Evolutionary conservation across 2,329 filamentous ascomycete species (phyloP).

Genomic region (Exophiala sideris): DNA sequence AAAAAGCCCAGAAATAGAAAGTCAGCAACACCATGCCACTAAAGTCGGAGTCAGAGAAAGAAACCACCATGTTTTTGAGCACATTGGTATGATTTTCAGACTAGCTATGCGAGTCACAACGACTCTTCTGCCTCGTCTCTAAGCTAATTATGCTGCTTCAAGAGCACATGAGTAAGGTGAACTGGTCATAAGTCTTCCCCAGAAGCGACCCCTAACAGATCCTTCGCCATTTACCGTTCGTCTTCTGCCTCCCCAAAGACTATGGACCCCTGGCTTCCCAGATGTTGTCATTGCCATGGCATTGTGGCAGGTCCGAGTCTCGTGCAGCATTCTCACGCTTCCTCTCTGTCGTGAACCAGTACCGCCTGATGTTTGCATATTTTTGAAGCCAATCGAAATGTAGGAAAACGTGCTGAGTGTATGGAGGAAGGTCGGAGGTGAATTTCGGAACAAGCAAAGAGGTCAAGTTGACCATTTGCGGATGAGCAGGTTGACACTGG

Average conservation of each 20-base stretch:
- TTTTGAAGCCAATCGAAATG: conserved; percentile 17
- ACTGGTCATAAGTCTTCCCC: conserved; percentile 25
- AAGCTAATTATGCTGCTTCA: conserved; percentile 22
- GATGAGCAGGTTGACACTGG: conserved; percentile 9
- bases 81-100: conserved; percentile 25
- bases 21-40: not conserved
- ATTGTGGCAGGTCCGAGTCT: not conserved
- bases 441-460: conserved; percentile 8
- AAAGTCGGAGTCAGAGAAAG: not conserved
- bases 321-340: conserved; percentile 7
- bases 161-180: conserved; percentile 14
- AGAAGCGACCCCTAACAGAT: conserved; percentile 29
- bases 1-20: not conserved
- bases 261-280: not conserved
- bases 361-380: conserved; percentile 14
- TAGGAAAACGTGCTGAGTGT: conserved; percentile 26
- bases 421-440: conserved; percentile 19
- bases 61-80: conserved; percentile 10
- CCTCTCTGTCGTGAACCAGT: conserved; percentile 16
- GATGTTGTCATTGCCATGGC: not conserved
- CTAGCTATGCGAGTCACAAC: conserved; percentile 16
- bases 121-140: conserved; percentile 9
- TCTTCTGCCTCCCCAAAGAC: not conserved
- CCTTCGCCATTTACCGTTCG: conserved; percentile 19
- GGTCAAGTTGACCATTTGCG: conserved; percentile 9